phyloP scores from a whole-genome alignment of 768 basidiomycete genomes.

The Chlorophyllum brunneum region DNA sequence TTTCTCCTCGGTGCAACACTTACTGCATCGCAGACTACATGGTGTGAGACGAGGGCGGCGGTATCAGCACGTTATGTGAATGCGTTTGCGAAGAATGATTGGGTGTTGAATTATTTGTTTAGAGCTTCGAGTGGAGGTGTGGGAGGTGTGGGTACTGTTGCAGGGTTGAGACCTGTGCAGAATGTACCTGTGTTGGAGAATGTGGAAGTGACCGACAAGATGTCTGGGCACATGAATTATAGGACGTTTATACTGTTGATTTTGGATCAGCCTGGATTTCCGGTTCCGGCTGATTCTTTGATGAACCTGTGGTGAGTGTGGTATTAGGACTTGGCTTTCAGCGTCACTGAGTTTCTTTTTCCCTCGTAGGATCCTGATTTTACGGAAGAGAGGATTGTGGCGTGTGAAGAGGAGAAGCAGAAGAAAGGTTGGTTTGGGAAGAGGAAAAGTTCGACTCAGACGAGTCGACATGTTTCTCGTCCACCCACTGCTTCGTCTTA shows the following conservation, averaged over 20 bases:
- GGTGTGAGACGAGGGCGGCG: slow-evolving; percentile 80
- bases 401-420: slow-evolving; percentile 53
- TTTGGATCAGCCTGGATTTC: slow-evolving; percentile 90
- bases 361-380: slow-evolving; percentile 67
- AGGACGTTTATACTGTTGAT: slow-evolving; percentile 94
- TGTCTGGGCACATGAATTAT: slow-evolving; percentile 55
- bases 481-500: slow-evolving; percentile 46
- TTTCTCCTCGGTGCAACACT: slow-evolving; percentile 91
- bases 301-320: slow-evolving; percentile 84
- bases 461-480: slow-evolving; percentile 36
- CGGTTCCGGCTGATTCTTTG: slow-evolving; percentile 93
- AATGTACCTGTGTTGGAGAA: slow-evolving; percentile 90
- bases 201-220: slow-evolving; percentile 93
- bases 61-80: slow-evolving; percentile 95
- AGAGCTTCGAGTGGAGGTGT: slow-evolving; percentile 89
- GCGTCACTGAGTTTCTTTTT: slow-evolving; percentile 9
- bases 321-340: slow-evolving; percentile 9
- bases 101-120: slow-evolving; percentile 97
- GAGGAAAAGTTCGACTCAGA: slow-evolving; percentile 36
- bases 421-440: slow-evolving; percentile 71
- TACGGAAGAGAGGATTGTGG: slow-evolving; percentile 65
- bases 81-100: slow-evolving; percentile 83
- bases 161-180: slow-evolving; percentile 84
- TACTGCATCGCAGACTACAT: slow-evolving; percentile 71
- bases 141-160: slow-evolving; percentile 92